Percentiles rank a stretch among this genome's conserved stretches.
phyloP scores from a whole-genome alignment of 345 rosid species.

The Adansonia digitata region DNA sequence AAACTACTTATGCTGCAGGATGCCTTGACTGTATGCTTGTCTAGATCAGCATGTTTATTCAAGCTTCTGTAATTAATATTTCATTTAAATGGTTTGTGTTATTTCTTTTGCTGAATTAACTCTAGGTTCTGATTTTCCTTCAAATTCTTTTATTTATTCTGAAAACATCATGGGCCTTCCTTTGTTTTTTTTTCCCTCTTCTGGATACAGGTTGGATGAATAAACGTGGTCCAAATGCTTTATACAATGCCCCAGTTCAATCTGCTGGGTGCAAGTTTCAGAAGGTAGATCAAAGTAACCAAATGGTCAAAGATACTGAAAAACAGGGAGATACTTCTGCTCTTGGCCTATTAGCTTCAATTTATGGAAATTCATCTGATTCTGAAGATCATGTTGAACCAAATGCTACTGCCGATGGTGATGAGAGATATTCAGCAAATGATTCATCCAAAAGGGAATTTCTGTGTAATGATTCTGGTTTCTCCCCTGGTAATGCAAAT shows the following conservation, averaged over 20 bases:
- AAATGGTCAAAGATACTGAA: slow-evolving; percentile 26
- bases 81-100: neutral
- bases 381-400: slow-evolving; percentile 65
- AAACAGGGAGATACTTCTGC: slow-evolving; percentile 39
- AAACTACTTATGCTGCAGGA: neutral
- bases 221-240: slow-evolving; percentile 29
- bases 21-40: neutral
- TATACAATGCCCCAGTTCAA: slow-evolving; percentile 46
- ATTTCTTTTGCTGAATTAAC: neutral
- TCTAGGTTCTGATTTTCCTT: neutral
- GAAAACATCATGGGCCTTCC: neutral
- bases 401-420: slow-evolving; percentile 26
- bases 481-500: slow-evolving; percentile 20
- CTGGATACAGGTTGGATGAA: slow-evolving; percentile 43
- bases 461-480: slow-evolving; percentile 16
- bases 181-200: slow-evolving; percentile 6
- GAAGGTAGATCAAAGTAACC: slow-evolving; percentile 30
- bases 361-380: slow-evolving; percentile 85
- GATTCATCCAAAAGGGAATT: slow-evolving; percentile 22
- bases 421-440: slow-evolving; percentile 24
- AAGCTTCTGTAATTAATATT: neutral
- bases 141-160: neutral
- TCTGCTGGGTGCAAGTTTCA: slow-evolving; percentile 28
- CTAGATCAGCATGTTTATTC: neutral
- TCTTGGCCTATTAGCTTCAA: slow-evolving; percentile 72